Evolutionary conservation across 202 grass and related monocot species (phyloP).

Genomic region (Alloteropsis angusta): DNA sequence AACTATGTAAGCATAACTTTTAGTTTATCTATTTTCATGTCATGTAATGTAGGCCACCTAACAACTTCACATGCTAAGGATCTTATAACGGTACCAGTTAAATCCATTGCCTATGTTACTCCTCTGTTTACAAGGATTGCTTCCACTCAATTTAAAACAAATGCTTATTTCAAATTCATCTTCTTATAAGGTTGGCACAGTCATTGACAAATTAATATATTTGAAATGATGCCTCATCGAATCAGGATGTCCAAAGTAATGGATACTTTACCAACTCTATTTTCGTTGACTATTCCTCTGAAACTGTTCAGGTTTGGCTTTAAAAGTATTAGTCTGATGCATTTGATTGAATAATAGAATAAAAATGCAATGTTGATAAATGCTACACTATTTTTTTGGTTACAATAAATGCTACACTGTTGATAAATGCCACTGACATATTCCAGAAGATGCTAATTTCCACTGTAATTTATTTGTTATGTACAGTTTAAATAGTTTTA

Average conservation of each 20-base stretch:
- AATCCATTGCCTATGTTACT: background rate
- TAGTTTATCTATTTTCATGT: background rate
- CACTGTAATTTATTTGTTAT: background rate
- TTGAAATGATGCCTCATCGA: background rate
- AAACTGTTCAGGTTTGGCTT: background rate
- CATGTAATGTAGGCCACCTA: background rate
- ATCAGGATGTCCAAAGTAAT: background rate
- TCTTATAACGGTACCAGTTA: conserved; percentile 17
- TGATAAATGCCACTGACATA: background rate
- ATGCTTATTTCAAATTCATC: background rate
- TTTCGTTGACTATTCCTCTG: background rate
- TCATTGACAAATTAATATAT: background rate
- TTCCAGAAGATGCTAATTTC: background rate
- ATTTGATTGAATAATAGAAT: background rate
- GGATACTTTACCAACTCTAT: background rate
- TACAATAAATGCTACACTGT: background rate
- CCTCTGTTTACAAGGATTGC: background rate
- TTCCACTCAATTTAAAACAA: background rate
- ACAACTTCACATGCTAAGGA: conserved; percentile 1
- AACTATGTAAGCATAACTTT: background rate
- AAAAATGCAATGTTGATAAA: background rate
- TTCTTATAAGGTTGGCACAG: background rate
- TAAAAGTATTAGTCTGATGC: background rate
- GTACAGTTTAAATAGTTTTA: background rate
- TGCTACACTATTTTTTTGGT: background rate